Evolutionary conservation across 2,329 filamentous ascomycete genomes (phyloP).

Genomic region (Xylariomycetidae sp.): DNA sequence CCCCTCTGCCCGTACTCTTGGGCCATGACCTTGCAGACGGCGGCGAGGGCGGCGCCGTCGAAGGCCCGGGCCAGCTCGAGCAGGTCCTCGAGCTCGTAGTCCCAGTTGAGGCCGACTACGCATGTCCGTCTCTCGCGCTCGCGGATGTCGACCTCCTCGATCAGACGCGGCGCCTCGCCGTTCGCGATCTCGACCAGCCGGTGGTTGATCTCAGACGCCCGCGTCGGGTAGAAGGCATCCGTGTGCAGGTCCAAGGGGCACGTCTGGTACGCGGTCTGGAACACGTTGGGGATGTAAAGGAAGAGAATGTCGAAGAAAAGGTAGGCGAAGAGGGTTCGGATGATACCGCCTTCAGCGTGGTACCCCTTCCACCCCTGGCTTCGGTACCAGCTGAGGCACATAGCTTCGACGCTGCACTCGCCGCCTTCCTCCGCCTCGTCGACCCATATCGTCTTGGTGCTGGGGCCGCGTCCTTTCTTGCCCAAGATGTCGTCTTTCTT

Average conservation of each 20-base stretch:
- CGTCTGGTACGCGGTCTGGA: conserved; percentile 92
- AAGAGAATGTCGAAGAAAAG: conserved; percentile 94
- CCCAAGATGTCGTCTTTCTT: conserved; percentile 49
- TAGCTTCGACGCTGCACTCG: conserved; percentile 85
- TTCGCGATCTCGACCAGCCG: conserved; percentile 84
- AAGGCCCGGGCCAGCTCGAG: conserved; percentile 76
- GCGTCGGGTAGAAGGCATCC: conserved; percentile 81
- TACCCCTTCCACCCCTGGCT: conserved; percentile 88
- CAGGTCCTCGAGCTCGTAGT: conserved; percentile 74
- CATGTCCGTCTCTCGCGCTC: conserved; percentile 72
- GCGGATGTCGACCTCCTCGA: conserved; percentile 62
- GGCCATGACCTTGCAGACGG: conserved; percentile 87
- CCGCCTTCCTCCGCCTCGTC: conserved; percentile 65
- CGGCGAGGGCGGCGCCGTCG: conserved; percentile 71
- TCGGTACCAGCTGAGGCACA: conserved; percentile 87
- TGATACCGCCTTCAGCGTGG: conserved; percentile 85
- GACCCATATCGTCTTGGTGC: conserved; percentile 80
- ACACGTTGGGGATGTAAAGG: conserved; percentile 90
- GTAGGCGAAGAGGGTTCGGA: conserved; percentile 86
- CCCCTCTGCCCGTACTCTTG: conserved; percentile 88
- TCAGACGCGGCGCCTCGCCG: conserved; percentile 63
- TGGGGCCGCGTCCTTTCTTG: conserved; percentile 38
- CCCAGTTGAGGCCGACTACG: conserved; percentile 89
- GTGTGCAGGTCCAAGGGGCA: conserved; percentile 91
- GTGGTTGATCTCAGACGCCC: conserved; percentile 85